Evolutionary conservation across 1,284 basidiomycete genomes (phyloP).

Genomic region (Fistulinella cinereoalba): DNA sequence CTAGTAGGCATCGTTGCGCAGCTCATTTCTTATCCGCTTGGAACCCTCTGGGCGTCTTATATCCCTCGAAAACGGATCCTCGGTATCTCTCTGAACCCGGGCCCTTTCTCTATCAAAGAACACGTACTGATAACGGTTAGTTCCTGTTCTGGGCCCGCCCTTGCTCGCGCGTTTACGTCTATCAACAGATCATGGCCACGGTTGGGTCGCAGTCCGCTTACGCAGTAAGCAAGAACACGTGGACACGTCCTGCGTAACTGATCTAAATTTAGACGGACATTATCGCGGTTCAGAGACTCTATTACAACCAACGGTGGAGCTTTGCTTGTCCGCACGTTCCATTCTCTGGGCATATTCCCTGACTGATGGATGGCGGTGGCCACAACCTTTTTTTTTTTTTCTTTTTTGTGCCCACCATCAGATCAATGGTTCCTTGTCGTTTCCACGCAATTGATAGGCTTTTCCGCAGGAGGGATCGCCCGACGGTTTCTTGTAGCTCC

Average conservation of each 20-base stretch:
- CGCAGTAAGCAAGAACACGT: constrained; percentile 28
- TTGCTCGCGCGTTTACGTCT: neutral
- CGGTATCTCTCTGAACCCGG: constrained; percentile 59
- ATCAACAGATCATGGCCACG: constrained; percentile 50
- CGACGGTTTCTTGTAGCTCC: constrained; percentile 47
- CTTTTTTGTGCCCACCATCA: constrained; percentile 3
- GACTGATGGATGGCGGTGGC: constrained; percentile 1
- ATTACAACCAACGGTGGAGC: constrained; percentile 34
- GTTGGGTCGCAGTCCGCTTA: constrained; percentile 43
- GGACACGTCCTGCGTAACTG: constrained; percentile 24
- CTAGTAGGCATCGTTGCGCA: constrained; percentile 51
- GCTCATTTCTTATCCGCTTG: constrained; percentile 56
- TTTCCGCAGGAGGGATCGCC: constrained; percentile 45
- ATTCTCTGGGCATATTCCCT: neutral
- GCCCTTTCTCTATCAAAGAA: constrained; percentile 76
- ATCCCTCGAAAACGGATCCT: constrained; percentile 52
- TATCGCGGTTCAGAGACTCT: constrained; percentile 38
- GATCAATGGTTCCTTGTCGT: constrained; percentile 40
- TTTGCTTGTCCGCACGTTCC: constrained; percentile 33
- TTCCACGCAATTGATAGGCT: constrained; percentile 46
- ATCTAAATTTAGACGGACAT: constrained; percentile 49
- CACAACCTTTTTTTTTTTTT: constrained; percentile 1
- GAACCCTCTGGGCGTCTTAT: constrained; percentile 46
- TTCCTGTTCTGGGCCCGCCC: constrained; percentile 1
- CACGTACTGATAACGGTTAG: constrained; percentile 56